Evolutionary conservation across 768 basidiomycete genomes (phyloP), one percentile per base, ranked within the genome.

Genomic region (Trametes sanguinea): DNA sequence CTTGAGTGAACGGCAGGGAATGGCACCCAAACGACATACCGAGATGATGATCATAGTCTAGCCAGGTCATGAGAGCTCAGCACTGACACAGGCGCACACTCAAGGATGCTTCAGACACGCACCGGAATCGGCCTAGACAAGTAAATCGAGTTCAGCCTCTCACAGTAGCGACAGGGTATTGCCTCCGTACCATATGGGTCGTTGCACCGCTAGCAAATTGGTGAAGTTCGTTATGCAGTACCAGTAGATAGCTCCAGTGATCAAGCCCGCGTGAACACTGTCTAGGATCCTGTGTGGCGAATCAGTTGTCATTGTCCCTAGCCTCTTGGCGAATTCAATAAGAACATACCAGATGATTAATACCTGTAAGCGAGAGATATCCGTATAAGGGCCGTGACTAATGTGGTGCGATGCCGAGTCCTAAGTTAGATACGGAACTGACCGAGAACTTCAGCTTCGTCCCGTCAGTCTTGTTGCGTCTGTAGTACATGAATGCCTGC

Each of bases 31-130:
- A 27, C 6, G 14, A 59, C 57, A 22, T 17, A 59, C 57, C 8
- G 57, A 59, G 32, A 59, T 40, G 40, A 59, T 51, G 32, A 59
- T 51, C 57, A 59, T 59, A 2, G 57, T 59, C 57, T 59, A 33
- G 57, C 14, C 30, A 14, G 30, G 32, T 42, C 35, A 29, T 5
- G 29, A 27, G 29, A 22, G 11, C 11, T 50, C 46, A 47, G 46
- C 11, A 17, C 5, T 6, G 48, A 14, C 48, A 10, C 8, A 16
- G 9, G 5, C 30, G 48, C 35, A 2, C 10, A 29, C 6, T 50
- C 11, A 13, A 4, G 29, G 48, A 2, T 32, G 30, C 11, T 29
- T 5, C 4, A 22, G 30, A 32, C 3, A 50, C 48, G 48, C 27
- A 50, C 48, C 13, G 48, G 48, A 50, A 50, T 50, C 13, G 48